phyloP scores from a whole-genome alignment of 2,329 filamentous ascomycete genomes.

The Endocalyx cinctus region DNA sequence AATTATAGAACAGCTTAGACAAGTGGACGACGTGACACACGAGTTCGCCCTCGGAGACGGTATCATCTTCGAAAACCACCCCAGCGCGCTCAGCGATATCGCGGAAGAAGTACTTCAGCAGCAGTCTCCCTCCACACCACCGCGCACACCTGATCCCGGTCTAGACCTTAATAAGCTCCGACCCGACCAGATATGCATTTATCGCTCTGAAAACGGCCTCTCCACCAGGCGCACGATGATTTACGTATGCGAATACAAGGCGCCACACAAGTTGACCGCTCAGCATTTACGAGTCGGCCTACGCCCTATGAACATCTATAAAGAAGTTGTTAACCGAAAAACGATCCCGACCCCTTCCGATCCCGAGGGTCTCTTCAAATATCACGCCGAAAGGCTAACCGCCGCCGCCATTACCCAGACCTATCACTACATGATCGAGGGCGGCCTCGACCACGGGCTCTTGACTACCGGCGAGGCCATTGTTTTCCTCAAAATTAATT shows the following conservation, averaged over 20 bases:
- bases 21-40: conserved; percentile 12
- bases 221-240: conserved; percentile 15
- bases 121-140: conserved; percentile 3
- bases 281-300: conserved; percentile 38
- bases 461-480: conserved; percentile 38
- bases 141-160: conserved; percentile 13
- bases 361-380: conserved; percentile 7
- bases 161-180: conserved; percentile 16
- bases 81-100: conserved; percentile 20
- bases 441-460: conserved; percentile 38
- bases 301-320: conserved; percentile 34
- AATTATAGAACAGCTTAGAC: conserved; percentile 25
- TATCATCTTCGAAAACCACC: conserved; percentile 29
- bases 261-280: conserved; percentile 40
- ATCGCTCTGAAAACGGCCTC: conserved; percentile 9
- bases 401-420: conserved; percentile 40
- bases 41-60: conserved; percentile 23
- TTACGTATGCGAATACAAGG: conserved; percentile 40
- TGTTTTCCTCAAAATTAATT: conserved; percentile 37
- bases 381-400: conserved; percentile 8
- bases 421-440: conserved; percentile 46
- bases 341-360: conserved; percentile 6
- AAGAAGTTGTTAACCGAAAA: conserved; percentile 27
- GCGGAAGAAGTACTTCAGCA: conserved; percentile 12
- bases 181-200: conserved; percentile 30